Evolutionary conservation across 1,284 basidiomycete genomes (phyloP), one percentile per base, ranked within the genome.

Genomic region (Apiotrichum gracile): DNA sequence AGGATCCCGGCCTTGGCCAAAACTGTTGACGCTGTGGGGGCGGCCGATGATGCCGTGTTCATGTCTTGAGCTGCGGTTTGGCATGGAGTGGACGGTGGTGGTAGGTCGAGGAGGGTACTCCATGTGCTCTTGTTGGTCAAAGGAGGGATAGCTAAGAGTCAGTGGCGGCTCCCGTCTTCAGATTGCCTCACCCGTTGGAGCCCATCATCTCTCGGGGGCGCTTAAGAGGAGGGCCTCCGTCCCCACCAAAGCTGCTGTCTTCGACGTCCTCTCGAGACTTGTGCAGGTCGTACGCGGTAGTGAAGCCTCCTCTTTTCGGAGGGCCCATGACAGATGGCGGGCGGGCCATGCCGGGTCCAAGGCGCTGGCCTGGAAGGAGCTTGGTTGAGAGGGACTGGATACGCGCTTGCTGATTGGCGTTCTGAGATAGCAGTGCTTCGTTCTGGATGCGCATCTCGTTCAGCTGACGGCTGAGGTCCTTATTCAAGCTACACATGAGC

Each of bases 391-490:
- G 41, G 17, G 19, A 9, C 19, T 21, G 8, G n/a, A 19, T n/a
- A 12, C 16, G 17, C 3, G 12, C 19, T 12, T 42, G 24, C 26
- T 27, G 41, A 16, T 42, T 38, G n/a, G 37, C 37, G 13, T n/a
- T 38, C 8, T 38, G 10, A 5, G 37, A n/a, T 19, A 9, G 39
- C 4, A 45, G 37, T 2, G 24, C 31, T 13, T 42, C 33, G 16
- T 35, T 47, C 47, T 53, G 46, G 4, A 47, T 25, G 9, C 41
- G 46, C 26, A 35, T 22, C 19, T 56, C 54, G 3, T 38, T 22
- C 16, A 46, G 13, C 21, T 49, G 54, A 5, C 50, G 35, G 1
- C 24, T 19, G 19, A 46, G 38, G 25, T 56, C 47, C 3, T 43
- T n/a, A 9, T 51, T 21, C 8, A 35, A 25, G 6, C 54, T 55